phyloP scores from a whole-genome alignment of 78 protist species.

The Emiliania huxleyi region DNA sequence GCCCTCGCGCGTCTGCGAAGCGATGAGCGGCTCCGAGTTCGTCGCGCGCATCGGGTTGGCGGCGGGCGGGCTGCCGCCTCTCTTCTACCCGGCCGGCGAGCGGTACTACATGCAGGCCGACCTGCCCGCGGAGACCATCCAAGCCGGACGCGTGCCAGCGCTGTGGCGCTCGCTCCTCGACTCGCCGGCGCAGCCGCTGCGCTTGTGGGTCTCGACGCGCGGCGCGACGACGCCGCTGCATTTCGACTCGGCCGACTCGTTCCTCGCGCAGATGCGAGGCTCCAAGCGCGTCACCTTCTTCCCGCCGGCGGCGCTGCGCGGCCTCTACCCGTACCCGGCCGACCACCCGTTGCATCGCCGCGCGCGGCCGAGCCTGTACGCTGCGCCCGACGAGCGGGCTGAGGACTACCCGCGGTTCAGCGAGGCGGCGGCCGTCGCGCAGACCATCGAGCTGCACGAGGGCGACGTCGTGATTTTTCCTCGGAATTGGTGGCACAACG shows the following conservation, averaged over 20 bases:
- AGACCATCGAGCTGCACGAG: neutral
- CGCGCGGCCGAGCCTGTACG: neutral
- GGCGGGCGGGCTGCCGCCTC: neutral
- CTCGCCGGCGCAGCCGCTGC: neutral
- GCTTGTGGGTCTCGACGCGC: neutral
- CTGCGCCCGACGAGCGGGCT: neutral
- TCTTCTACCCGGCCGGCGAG: neutral
- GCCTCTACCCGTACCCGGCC: neutral
- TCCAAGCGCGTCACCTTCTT: neutral
- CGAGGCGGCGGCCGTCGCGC: neutral
- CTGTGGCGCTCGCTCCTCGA: neutral
- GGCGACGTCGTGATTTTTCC: neutral
- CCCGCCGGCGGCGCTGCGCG: neutral
- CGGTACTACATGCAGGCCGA: neutral
- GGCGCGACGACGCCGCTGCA: neutral
- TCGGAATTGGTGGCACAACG: neutral
- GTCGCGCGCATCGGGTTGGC: neutral
- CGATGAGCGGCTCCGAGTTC: neutral
- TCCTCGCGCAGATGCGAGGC: neutral
- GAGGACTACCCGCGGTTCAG: neutral
- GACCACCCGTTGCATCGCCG: neutral
- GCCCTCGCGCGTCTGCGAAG: neutral
- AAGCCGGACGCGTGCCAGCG: neutral
- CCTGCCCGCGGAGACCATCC: neutral
- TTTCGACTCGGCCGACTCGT: neutral